Evolutionary conservation across 2,329 filamentous ascomycete genomes (phyloP).

Genomic region (Arthrobotrys megalospora): DNA sequence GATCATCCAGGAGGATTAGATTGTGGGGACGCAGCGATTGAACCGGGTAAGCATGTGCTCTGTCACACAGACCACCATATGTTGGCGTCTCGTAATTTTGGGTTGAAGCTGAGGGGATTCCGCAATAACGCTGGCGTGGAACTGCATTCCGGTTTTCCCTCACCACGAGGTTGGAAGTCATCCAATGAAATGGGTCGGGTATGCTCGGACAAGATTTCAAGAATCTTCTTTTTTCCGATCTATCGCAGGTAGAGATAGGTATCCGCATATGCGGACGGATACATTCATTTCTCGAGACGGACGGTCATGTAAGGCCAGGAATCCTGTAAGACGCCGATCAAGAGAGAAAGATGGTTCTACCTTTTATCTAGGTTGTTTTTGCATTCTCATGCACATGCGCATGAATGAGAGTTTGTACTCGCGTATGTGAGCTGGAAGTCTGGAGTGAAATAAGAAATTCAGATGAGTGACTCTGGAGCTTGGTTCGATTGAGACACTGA

Average conservation of each 20-base stretch:
- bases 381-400: conserved; percentile 26
- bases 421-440: conserved; percentile 1
- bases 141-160: conserved; percentile 31
- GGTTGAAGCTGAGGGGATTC: conserved; percentile 19
- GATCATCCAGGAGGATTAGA: conserved; percentile 22
- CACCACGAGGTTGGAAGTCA: conserved; percentile 6
- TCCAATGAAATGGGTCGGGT: conserved; percentile 15
- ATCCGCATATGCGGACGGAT: conserved; percentile 14
- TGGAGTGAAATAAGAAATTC: conserved; percentile 10
- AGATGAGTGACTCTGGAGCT: background rate
- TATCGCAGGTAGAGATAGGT: conserved; percentile 29
- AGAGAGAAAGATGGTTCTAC: background rate
- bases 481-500: background rate
- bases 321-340: conserved; percentile 56
- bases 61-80: conserved; percentile 12
- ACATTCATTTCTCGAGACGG: conserved; percentile 16
- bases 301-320: conserved; percentile 26
- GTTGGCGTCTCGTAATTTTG: conserved; percentile 29
- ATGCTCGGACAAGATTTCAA: conserved; percentile 34
- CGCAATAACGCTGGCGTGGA: conserved; percentile 19
- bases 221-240: conserved; percentile 22
- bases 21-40: conserved; percentile 19
- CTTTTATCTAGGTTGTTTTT: conserved; percentile 13
- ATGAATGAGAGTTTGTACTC: conserved; percentile 12
- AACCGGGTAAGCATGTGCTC: conserved; percentile 43